These are phyloP conservation scores for Epichloe uncinata DNA, from an alignment of 2,329 filamentous ascomycete genomes.

Conservation along the genomic window DNA sequence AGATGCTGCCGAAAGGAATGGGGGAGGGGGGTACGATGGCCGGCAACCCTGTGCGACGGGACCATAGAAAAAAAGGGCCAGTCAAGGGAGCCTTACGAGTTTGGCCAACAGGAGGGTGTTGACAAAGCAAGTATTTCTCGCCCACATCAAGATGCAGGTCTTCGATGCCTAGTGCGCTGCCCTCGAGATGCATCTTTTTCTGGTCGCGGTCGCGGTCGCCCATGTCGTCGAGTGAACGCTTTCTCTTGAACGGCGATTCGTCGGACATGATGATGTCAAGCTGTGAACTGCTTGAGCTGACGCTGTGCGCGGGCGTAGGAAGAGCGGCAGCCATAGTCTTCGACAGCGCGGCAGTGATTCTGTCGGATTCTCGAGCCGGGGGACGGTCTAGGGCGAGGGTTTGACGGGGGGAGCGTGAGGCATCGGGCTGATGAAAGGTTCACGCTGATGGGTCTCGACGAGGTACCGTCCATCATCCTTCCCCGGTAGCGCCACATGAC, in stretches of 20 bases:
- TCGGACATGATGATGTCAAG: constrained; percentile 35
- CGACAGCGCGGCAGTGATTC: constrained; percentile 32
- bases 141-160: constrained; percentile 54
- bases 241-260: constrained; percentile 46
- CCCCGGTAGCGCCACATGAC: background rate
- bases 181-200: constrained; percentile 51
- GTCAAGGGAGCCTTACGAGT: constrained; percentile 49
- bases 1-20: constrained; percentile 12
- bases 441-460: constrained; percentile 32
- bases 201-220: constrained; percentile 42
- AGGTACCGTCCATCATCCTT: constrained; percentile 4
- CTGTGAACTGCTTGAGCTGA: constrained; percentile 40
- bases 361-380: constrained; percentile 37
- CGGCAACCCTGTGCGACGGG: constrained; percentile 6
- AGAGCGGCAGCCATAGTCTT: constrained; percentile 35
- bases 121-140: constrained; percentile 53
- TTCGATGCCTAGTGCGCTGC: constrained; percentile 47
- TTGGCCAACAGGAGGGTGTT: constrained; percentile 14
- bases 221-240: constrained; percentile 42
- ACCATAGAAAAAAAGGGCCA: constrained; percentile 15
- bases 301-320: constrained; percentile 50
- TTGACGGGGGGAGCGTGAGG: constrained; percentile 47
- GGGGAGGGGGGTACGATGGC: background rate
- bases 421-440: constrained; percentile 51
- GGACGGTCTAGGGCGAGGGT: constrained; percentile 39